phyloP scores from a whole-genome alignment of 1,284 basidiomycete species.

The Sanghuangporus sanghuang region DNA sequence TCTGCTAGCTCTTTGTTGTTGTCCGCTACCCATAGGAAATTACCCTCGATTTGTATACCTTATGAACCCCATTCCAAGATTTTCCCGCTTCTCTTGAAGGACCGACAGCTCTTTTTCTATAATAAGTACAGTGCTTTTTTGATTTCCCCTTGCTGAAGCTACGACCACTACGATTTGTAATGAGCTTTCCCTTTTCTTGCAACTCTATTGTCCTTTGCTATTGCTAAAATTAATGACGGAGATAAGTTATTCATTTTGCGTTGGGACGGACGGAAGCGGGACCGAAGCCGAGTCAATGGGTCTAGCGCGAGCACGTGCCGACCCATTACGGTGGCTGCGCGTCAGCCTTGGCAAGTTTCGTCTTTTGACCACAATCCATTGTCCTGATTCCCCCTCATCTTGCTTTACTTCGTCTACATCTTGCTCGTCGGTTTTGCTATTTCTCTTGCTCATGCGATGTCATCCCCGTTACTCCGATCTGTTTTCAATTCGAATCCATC shows the following conservation, averaged over 20 bases:
- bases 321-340: neutral
- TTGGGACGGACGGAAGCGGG: neutral
- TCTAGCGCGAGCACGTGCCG: constrained; percentile 1
- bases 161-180: too few species aligned
- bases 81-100: neutral
- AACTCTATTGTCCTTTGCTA: too few species aligned
- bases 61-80: neutral
- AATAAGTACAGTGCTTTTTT: too few species aligned
- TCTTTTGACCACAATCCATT: neutral
- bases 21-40: neutral
- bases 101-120: too few species aligned
- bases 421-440: neutral
- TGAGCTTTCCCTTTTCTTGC: too few species aligned
- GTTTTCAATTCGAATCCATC: constrained; percentile 1
- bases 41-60: neutral
- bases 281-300: neutral
- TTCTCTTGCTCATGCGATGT: neutral
- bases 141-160: too few species aligned
- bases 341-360: neutral
- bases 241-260: neutral
- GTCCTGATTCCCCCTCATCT: neutral
- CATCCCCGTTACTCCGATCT: neutral
- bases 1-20: neutral
- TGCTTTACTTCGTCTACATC: neutral
- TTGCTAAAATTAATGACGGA: neutral